Evolutionary conservation across 345 rosid genomes (phyloP).

Genomic region (Anacardium occidentale): DNA sequence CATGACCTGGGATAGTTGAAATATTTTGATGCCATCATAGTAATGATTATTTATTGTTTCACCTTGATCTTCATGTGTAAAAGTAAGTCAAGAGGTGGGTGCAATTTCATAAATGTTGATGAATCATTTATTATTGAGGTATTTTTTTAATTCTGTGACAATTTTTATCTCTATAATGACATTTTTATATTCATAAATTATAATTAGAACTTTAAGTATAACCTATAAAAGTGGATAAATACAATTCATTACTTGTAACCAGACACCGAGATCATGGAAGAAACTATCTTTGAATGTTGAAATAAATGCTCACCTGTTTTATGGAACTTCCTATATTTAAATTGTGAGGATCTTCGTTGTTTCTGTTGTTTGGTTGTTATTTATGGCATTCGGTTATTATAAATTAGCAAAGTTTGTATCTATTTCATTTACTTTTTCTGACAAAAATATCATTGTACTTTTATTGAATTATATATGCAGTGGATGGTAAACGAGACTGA

Average conservation of each 20-base stretch:
- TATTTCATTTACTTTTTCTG: background rate
- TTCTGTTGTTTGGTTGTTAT: background rate
- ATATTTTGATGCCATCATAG: background rate
- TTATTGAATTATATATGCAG: slow-evolving; percentile 42
- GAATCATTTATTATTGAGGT: background rate
- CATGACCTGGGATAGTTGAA: background rate
- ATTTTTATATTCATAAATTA: background rate
- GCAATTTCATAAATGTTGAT: background rate
- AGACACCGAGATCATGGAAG: background rate
- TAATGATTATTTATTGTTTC: background rate
- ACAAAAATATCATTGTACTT: slow-evolving; percentile 14
- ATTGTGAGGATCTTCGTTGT: background rate
- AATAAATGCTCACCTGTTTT: background rate
- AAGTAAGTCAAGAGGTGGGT: background rate
- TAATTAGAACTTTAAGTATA: background rate
- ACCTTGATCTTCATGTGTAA: background rate
- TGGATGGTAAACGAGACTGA: slow-evolving; percentile 97
- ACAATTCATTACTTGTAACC: background rate
- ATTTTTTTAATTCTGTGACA: background rate
- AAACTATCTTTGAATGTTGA: background rate
- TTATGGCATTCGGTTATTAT: background rate
- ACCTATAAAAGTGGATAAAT: background rate
- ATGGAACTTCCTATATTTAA: slow-evolving; percentile 7
- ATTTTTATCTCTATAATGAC: background rate
- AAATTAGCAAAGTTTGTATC: background rate